Evolutionary conservation across 1,284 basidiomycete genomes (phyloP), one percentile per base, ranked within the genome.

Genomic region (Ceratobasidium sp.): DNA sequence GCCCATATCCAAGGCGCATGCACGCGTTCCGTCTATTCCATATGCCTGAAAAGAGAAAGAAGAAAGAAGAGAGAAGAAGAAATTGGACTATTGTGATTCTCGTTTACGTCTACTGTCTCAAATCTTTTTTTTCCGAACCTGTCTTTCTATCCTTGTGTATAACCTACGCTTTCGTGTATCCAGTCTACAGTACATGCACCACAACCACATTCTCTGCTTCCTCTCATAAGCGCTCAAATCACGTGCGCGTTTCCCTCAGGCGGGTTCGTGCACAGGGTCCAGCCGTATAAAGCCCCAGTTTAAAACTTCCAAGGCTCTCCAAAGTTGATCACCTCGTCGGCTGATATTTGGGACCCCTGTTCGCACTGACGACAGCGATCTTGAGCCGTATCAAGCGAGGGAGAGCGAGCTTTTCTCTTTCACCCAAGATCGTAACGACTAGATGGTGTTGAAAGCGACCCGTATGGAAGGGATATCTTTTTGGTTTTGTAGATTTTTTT

Each of bases 391-490:
- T 71, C 29, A 57, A 57, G 67, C 67, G 67, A 71, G 67, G 67
- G 67, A 71, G 67, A 71, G 11, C 53, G 33, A 71, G 67, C n/a
- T 57, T 60, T 60, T 47, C 67, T 71, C 67, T 71, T 71, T 71
- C 67, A 71, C 67, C 67, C 67, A 71, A 71, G 67, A 71, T 71
- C 67, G 67, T 71, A 71, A 71, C 67, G 67, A 71, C 67, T 48
- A 44, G 57, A 56, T 59, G 17, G 67, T 71, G 67, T 71, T 54
- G 67, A 71, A 56, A 71, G 67, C 67, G 67, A 71, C 67, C 67
- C 67, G 67, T 71, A 71, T 71, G 67, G 67, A 71, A 71, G 67
- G 67, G 67, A 71, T 71, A 71, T 71, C 27, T 53, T 53, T 27
- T 53, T 64, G 19, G 17, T 54, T 29, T 56, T 54, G 33, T 63